A percentile compares a stretch with the other conserved stretches of the same genome.
These are phyloP conservation scores for Phytophthora lateralis DNA, from an alignment of 352 stramenopile species.

Conservation along the genomic window DNA sequence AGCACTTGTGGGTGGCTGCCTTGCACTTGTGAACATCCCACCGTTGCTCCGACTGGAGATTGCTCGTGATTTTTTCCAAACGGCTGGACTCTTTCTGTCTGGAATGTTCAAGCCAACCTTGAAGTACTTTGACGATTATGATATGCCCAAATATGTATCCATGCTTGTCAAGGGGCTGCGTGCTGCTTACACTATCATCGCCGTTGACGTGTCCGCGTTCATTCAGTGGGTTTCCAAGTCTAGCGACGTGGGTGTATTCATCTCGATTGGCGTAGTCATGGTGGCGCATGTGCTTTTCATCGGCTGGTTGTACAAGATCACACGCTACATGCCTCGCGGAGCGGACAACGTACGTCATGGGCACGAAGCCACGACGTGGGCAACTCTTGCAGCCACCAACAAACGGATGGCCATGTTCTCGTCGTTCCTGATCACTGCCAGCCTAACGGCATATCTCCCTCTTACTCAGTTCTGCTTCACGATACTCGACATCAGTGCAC, in stretches of 20 bases:
- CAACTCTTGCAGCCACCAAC: conserved; percentile 34
- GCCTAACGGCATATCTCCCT: conserved; percentile 46
- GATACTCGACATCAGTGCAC: conserved; percentile 17
- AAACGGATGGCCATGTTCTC: conserved; percentile 35
- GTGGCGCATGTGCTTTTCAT: conserved; percentile 29
- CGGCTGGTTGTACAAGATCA: conserved; percentile 32
- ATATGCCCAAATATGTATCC: conserved; percentile 20
- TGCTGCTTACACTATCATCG: conserved; percentile 35
- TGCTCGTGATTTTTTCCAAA: conserved; percentile 46
- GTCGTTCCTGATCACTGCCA: conserved; percentile 44
- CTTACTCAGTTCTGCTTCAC: conserved; percentile 42
- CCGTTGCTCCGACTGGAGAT: conserved; percentile 49
- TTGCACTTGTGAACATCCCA: conserved; percentile 20
- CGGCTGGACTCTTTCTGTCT: conserved; percentile 42
- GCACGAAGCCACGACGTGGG: conserved; percentile 43
- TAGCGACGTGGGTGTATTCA: conserved; percentile 29
- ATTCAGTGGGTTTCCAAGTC: conserved; percentile 30
- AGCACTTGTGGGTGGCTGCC: conserved; percentile 9
- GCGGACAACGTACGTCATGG: conserved; percentile 46
- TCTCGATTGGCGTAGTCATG: conserved; percentile 29
- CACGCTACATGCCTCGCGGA: conserved; percentile 34
- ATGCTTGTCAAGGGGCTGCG: conserved; percentile 23
- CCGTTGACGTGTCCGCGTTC: conserved; percentile 20
- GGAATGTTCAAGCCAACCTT: conserved; percentile 38
- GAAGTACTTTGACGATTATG: conserved; percentile 21